Base-by-base conservation (phyloP, 257 asterid species). In the Knoxia roxburghii region DNA sequence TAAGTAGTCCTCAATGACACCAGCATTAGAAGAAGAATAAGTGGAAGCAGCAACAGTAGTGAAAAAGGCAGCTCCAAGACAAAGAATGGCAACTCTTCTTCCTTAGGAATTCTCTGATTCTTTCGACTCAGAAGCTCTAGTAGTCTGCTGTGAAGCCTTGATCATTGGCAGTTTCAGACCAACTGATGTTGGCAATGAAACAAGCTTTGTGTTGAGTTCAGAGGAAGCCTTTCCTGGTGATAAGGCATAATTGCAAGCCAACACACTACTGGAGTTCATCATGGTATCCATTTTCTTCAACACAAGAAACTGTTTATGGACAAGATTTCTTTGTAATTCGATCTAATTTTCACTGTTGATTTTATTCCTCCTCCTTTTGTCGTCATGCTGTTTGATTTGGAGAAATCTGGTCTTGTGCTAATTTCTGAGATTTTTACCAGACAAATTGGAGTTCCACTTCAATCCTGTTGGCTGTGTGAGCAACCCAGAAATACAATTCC, bases 261-360 rank as follows among this genome's bases (percentile, higher is more conserved):
- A 79, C 20, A 92, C 89, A 64, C 83, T 75, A 0, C n/a, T n/a
- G n/a, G 90, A 84, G 77, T 79, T 89, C 81, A 86, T 87, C 79
- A 86, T 75, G 82, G 87, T 82, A 48, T 96, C 97, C 99, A 90
- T 93, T 82, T 45, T n/a, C n/a, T n/a, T n/a, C n/a, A n/a, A n/a
- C n/a, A n/a, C 35, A 52, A 35, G 61, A 67, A 52, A 24, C 0
- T n/a, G n/a, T n/a, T n/a, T n/a, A 17, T 61, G 46, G 54, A 51
- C n/a, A n/a, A n/a, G n/a, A n/a, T n/a, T n/a, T n/a, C n/a, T n/a
- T n/a, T n/a, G n/a, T n/a, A n/a, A n/a, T n/a, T n/a, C n/a, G n/a
- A n/a, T n/a, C n/a, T n/a, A n/a, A n/a, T n/a, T n/a, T n/a, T n/a
- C n/a, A n/a, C n/a, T n/a, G n/a, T n/a, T n/a, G n/a, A n/a, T n/a